Conservation (phyloP, 148 eudicot genomes). For the Rhododendron vialii region DNA sequence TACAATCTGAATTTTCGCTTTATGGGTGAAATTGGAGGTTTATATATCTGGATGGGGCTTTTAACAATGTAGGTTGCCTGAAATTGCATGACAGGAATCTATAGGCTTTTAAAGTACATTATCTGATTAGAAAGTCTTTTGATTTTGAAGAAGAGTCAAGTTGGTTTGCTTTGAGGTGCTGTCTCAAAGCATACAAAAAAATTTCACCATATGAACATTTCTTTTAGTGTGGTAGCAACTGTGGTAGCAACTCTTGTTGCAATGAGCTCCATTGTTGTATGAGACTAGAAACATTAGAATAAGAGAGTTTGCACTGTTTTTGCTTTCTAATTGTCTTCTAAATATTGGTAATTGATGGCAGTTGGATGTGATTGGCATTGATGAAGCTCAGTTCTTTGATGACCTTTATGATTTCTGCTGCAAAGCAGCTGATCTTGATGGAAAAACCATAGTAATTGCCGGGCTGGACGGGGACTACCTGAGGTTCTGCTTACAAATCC, state of each 20-base stretch:
- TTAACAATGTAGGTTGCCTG: neutral
- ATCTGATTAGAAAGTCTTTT: too few relatives aligned
- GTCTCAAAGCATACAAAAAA: neutral
- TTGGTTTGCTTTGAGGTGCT: too few relatives aligned
- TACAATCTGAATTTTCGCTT: neutral
- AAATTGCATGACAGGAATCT: too few relatives aligned
- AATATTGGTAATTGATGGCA: conserved; percentile 18
- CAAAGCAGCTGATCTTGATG: conserved; percentile 69
- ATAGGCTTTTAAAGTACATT: too few relatives aligned
- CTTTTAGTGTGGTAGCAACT: neutral
- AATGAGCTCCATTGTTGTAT: neutral
- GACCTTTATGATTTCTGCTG: conserved; percentile 81
- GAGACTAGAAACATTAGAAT: neutral
- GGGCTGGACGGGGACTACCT: conserved; percentile 86
- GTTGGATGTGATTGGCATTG: conserved; percentile 82
- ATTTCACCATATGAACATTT: neutral
- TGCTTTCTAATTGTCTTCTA: neutral
- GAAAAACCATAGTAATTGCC: conserved; percentile 62
- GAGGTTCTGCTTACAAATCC: conserved; percentile 32
- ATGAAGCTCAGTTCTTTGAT: conserved; percentile 79
- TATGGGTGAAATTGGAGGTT: neutral
- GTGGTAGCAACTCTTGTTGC: neutral
- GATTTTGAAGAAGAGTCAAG: too few relatives aligned
- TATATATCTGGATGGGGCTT: neutral
- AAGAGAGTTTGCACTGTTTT: neutral